These are phyloP conservation scores for Lenzites betulinus DNA, from an alignment of 768 basidiomycete genomes.

Conservation along the genomic window DNA sequence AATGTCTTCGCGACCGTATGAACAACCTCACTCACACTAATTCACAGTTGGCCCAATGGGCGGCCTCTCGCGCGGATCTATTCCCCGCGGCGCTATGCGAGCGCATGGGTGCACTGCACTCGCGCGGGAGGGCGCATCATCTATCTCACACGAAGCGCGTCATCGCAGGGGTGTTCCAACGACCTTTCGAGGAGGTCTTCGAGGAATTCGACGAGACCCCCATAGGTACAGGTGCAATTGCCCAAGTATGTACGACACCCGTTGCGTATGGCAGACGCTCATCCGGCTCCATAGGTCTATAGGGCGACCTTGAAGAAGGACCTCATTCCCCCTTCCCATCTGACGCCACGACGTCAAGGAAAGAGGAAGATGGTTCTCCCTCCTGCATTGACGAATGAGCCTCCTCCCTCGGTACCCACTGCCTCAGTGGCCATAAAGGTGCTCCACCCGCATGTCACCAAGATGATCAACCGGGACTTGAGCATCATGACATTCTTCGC, in stretches of 20 bases:
- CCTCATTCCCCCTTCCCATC: conserved; percentile 83
- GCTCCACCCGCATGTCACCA: conserved; percentile 83
- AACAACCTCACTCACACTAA: no score
- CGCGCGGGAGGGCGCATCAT: conserved; percentile 80
- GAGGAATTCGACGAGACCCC: conserved; percentile 84
- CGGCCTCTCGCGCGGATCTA: conserved; percentile 90
- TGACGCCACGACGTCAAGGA: conserved; percentile 66
- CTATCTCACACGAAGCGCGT: conserved; percentile 77
- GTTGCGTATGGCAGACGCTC: background rate
- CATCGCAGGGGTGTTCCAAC: conserved; percentile 82
- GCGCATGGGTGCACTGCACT: conserved; percentile 83
- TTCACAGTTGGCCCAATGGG: conserved; percentile 93
- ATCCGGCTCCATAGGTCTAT: conserved; percentile 63
- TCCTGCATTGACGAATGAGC: conserved; percentile 48
- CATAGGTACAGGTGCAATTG: conserved; percentile 98
- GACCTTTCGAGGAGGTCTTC: conserved; percentile 86
- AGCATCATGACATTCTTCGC: conserved; percentile 96
- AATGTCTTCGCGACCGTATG: background rate
- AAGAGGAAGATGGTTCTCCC: conserved; percentile 54
- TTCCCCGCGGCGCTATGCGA: conserved; percentile 89
- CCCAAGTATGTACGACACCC: conserved; percentile 57
- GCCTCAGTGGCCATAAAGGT: conserved; percentile 95
- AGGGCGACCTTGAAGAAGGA: conserved; percentile 82
- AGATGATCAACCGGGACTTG: conserved; percentile 86
- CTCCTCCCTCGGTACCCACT: conserved; percentile 73